Conservation (phyloP, 2,329 filamentous ascomycete genomes). For the Fusarium sp. region DNA sequence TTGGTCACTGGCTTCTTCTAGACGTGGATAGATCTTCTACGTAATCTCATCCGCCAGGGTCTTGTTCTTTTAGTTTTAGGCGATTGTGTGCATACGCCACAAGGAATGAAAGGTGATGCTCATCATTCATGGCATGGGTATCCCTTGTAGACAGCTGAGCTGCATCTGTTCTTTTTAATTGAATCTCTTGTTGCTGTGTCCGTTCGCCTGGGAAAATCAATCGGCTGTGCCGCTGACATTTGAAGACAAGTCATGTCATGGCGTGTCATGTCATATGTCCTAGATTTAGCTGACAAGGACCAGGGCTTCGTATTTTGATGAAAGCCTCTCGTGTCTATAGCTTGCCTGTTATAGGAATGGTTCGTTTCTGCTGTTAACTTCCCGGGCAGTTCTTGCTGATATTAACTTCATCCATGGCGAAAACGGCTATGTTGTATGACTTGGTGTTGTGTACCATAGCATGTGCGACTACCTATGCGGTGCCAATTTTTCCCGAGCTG, state of each 20-base stretch:
- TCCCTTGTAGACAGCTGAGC: constrained; percentile 30
- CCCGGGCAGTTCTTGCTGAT: neutral
- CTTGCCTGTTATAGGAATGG: neutral
- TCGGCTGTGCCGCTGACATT: constrained; percentile 33
- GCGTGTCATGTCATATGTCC: neutral
- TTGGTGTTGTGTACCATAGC: constrained; percentile 5
- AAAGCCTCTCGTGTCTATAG: neutral
- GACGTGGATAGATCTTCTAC: constrained; percentile 16
- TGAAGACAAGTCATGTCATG: constrained; percentile 4
- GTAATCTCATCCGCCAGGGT: constrained; percentile 28
- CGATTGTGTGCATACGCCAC: constrained; percentile 17
- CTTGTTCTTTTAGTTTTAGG: constrained; percentile 24
- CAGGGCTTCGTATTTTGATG: constrained; percentile 4
- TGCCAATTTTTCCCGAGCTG: constrained; percentile 4
- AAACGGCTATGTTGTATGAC: constrained; percentile 22
- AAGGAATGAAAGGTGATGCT: constrained; percentile 35
- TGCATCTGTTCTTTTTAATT: constrained; percentile 26
- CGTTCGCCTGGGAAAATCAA: constrained; percentile 40
- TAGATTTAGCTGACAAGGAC: constrained; percentile 5
- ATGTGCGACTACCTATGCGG: constrained; percentile 4
- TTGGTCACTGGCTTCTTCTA: constrained; percentile 24
- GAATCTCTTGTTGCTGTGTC: constrained; percentile 39
- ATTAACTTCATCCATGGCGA: constrained; percentile 6
- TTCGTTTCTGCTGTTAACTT: neutral
- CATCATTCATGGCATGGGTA: constrained; percentile 32